phyloP scores from a whole-genome alignment of 345 rosid genomes.

The Eucalyptus camaldulensis region DNA sequence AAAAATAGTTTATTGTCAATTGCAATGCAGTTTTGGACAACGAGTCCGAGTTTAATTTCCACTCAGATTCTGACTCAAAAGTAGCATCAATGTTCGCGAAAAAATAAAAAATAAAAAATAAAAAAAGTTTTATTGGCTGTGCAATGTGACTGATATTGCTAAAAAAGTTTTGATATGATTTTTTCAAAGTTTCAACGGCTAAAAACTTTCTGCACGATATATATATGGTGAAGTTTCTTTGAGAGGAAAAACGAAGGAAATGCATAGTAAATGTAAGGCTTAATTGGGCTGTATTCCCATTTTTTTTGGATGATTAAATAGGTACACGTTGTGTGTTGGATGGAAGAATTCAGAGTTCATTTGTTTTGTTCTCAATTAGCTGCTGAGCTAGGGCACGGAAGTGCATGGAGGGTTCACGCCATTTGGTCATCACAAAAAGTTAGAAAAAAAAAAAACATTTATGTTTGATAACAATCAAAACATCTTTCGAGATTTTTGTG shows the following conservation, averaged over 20 bases:
- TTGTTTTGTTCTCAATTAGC: not conserved
- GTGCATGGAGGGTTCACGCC: not conserved
- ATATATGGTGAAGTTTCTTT: not conserved
- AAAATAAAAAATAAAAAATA: accelerated
- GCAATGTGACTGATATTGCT: not conserved
- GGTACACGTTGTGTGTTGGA: not conserved
- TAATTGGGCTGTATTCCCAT: not conserved
- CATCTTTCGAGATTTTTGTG: not conserved
- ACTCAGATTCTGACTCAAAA: too few species aligned
- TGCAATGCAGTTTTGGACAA: too few species aligned
- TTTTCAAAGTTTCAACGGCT: not conserved
- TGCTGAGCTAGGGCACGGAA: not conserved
- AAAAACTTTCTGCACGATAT: not conserved
- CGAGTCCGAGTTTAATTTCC: too few species aligned
- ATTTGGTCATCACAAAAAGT: not conserved
- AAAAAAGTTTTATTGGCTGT: not conserved
- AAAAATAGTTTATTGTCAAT: too few species aligned
- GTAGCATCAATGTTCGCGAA: too few species aligned
- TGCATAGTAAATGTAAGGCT: not conserved
- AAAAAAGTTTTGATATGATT: not conserved
- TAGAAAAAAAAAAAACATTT: not conserved
- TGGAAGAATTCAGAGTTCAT: not conserved
- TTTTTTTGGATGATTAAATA: not conserved
- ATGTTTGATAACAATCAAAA: not conserved
- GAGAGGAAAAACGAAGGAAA: not conserved